These are phyloP conservation scores for Coffea canephora DNA, from an alignment of 257 asterid genomes.

Conservation along the genomic window DNA sequence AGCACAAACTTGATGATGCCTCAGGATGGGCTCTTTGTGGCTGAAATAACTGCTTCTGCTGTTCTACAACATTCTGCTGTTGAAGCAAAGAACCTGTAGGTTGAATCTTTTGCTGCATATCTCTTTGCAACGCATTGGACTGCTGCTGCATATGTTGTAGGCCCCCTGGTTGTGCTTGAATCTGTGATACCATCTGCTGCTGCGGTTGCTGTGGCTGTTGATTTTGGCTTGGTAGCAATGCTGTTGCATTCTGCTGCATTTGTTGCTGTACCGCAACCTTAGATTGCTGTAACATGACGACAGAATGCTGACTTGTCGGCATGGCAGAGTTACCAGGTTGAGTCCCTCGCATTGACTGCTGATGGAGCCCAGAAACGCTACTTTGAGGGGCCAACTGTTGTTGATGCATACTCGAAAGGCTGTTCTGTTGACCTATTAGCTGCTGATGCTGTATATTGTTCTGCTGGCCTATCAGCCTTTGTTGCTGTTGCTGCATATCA, in stretches of 20 bases:
- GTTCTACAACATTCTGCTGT: slow-evolving; percentile 68
- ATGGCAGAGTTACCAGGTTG: slow-evolving; percentile 68
- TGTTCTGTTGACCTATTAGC: slow-evolving; percentile 73
- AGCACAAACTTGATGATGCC: slow-evolving; percentile 66
- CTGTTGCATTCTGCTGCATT: slow-evolving; percentile 59
- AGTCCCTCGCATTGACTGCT: slow-evolving; percentile 75
- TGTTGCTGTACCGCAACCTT: slow-evolving; percentile 76
- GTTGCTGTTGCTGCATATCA: slow-evolving; percentile 69
- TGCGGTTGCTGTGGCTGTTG: slow-evolving; percentile 72
- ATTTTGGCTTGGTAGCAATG: slow-evolving; percentile 66
- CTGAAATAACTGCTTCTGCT: slow-evolving; percentile 75
- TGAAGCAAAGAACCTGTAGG: slow-evolving; percentile 74
- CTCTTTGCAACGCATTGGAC: slow-evolving; percentile 58
- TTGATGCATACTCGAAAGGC: slow-evolving; percentile 68
- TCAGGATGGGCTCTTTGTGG: slow-evolving; percentile 71
- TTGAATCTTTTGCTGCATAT: slow-evolving; percentile 81
- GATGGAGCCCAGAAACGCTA: slow-evolving; percentile 74
- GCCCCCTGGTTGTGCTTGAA: slow-evolving; percentile 80
- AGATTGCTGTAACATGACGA: slow-evolving; percentile 68
- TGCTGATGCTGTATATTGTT: slow-evolving; percentile 65
- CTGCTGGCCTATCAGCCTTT: slow-evolving; percentile 81
- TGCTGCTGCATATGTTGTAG: slow-evolving; percentile 85
- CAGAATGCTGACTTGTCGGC: slow-evolving; percentile 63
- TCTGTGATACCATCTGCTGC: slow-evolving; percentile 84
- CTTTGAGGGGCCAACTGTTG: slow-evolving; percentile 67